Base-by-base conservation (phyloP, 306 rosid genomes). In the Geum urbanum region DNA sequence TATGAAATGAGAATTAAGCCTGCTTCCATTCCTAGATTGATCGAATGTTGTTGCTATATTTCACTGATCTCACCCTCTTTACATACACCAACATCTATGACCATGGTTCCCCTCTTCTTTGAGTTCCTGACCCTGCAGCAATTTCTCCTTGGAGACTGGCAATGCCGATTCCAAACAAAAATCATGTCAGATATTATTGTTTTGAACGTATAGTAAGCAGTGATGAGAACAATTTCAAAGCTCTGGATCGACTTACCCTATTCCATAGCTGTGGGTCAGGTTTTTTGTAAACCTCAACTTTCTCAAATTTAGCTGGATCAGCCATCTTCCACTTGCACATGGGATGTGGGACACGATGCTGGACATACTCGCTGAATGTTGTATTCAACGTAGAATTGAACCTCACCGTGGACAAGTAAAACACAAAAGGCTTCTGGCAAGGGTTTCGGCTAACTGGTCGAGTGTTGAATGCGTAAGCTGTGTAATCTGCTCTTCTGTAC, bases 401-500 rank as follows among this genome's bases (percentile, higher is more conserved):
- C 40, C 60, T 70, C 1, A 81, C 92, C 20, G 79, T 77, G 9
- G 95, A 87, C 52, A 91, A 54, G 88, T 95, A 91, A 71, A 86
- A 95, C 51, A 95, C 89, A 44, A 91, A 87, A 37, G 99, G 95
- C 66, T 95, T 95, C 55, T 95, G 99, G 79, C 99, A 95, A 0
- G 91, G 95, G 62, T 95, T 87, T 72, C 96, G 82, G 70, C 75
- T 85, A 49, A 95, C 97, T 0, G 99, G 97, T 1, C 99, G 97
- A 0, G 99, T 95, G 86, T 95, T 95, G 83, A 95, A 95, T 18
- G 99, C 95, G 10, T 95, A 95, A 0, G 99, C 99, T 3, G 90
- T 95, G 81, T 89, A 95, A 77, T 95, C 99, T 3, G 97, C 99
- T 59, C 92, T 88, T 49, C 73, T 83, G 43, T 95, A 91, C 99